Conservation (phyloP, 2,329 filamentous ascomycete species). For the Pseudocercospora pini-densiflorae region DNA sequence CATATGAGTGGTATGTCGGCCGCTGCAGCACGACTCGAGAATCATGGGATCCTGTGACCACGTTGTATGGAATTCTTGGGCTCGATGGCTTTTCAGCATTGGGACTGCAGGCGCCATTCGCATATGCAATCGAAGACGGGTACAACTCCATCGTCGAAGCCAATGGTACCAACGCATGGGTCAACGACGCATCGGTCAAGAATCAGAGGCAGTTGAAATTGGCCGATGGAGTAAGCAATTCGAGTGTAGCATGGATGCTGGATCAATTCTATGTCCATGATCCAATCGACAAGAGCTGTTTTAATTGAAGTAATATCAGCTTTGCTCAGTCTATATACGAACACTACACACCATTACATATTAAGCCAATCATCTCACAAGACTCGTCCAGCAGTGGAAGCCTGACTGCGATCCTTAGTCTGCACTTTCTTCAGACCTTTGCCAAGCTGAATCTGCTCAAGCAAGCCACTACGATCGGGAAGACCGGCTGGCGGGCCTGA, state of each 20-base stretch:
- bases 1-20: conserved; percentile 26
- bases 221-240: conserved; percentile 20
- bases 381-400: conserved; percentile 77
- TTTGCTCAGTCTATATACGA: conserved; percentile 6
- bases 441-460: conserved; percentile 83
- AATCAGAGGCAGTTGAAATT: conserved; percentile 29
- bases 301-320: background rate
- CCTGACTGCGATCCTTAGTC: conserved; percentile 82
- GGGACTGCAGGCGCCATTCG: conserved; percentile 13
- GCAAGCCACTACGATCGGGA: conserved; percentile 61
- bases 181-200: conserved; percentile 28
- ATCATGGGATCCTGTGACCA: conserved; percentile 24
- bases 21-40: conserved; percentile 18
- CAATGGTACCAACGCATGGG: conserved; percentile 24
- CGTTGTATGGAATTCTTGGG: conserved; percentile 20
- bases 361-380: conserved; percentile 29
- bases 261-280: conserved; percentile 16
- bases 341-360: conserved; percentile 1
- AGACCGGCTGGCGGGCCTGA: conserved; percentile 45
- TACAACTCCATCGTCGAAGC: conserved; percentile 18
- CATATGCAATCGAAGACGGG: conserved; percentile 20
- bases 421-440: conserved; percentile 81
- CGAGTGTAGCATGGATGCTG: conserved; percentile 21
- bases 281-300: background rate
- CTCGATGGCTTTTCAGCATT: conserved; percentile 6